These are phyloP conservation scores for Lagenidium giganteum DNA, from an alignment of 352 stramenopile genomes.

Conservation along the genomic window DNA sequence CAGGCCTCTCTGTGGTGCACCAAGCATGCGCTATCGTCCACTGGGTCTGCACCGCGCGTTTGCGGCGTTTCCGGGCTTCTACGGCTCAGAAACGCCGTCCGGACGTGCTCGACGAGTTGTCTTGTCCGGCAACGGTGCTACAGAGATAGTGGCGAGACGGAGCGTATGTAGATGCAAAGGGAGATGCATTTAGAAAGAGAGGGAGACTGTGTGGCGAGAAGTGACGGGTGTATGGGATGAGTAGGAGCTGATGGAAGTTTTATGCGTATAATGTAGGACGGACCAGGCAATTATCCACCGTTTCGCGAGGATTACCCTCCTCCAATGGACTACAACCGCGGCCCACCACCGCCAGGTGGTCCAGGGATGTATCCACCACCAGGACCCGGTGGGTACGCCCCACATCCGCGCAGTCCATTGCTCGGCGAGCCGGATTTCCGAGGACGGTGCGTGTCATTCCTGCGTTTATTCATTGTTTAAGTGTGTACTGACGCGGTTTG, in stretches of 20 bases:
- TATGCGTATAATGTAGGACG: no score
- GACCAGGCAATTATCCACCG: conserved; percentile 24
- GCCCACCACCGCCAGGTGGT: conserved; percentile 9
- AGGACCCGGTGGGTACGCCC: conserved; percentile 19
- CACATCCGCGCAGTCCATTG: conserved; percentile 3
- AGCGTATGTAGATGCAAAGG: no score
- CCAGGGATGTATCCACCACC: conserved; percentile 21
- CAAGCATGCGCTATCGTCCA: no score
- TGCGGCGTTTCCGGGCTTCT: no score
- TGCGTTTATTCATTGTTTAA: not conserved
- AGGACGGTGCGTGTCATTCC: conserved; percentile 9
- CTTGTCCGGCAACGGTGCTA: no score
- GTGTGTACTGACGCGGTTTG: not conserved
- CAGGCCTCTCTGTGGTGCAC: no score
- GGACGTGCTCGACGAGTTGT: no score
- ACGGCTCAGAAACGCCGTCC: no score
- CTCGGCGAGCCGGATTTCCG: conserved; percentile 16
- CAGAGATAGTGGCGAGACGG: no score
- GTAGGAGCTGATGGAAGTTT: no score
- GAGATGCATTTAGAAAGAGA: no score
- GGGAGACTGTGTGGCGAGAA: conserved; percentile 1
- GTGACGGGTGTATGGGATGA: not conserved
- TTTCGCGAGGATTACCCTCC: conserved; percentile 39
- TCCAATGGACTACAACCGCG: conserved; percentile 27
- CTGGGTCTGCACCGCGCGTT: no score